phyloP scores from a whole-genome alignment of 495 filamentous ascomycete species.

The Tuber calosporum region DNA sequence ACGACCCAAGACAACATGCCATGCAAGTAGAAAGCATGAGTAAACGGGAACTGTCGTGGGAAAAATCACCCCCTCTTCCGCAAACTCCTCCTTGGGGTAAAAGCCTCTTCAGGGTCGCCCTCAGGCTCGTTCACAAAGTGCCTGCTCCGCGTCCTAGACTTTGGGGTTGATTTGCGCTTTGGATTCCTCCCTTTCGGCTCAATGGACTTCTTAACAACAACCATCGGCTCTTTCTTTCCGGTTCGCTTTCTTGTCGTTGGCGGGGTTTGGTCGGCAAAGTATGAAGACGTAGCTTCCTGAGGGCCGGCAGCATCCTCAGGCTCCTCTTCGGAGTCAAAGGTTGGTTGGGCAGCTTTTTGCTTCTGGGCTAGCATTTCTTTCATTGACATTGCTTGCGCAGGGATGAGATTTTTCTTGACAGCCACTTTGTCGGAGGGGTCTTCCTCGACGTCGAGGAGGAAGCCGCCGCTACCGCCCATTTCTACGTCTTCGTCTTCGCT shows the following conservation, averaged over 20 bases:
- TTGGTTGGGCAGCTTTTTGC: background rate
- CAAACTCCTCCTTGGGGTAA: slow-evolving; percentile 1
- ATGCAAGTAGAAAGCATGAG: background rate
- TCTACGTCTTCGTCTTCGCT: background rate
- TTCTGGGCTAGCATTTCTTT: slow-evolving; percentile 13
- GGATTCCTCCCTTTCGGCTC: slow-evolving; percentile 18
- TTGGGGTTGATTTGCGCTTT: slow-evolving; percentile 39
- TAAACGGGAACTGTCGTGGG: background rate
- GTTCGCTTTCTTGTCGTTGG: background rate
- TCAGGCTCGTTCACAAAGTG: slow-evolving; percentile 10
- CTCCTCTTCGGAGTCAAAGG: slow-evolving; percentile 5
- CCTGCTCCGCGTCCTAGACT: slow-evolving; percentile 28
- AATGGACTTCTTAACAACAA: background rate
- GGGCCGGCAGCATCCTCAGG: background rate
- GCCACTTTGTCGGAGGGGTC: background rate
- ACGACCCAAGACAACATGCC: background rate
- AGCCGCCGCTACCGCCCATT: background rate
- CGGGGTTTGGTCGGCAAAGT: slow-evolving; percentile 1
- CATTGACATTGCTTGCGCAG: slow-evolving; percentile 8
- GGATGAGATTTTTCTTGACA: background rate
- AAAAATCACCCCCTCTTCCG: background rate
- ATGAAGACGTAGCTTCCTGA: slow-evolving; percentile 8
- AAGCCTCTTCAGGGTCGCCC: background rate
- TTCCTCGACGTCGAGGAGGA: slow-evolving; percentile 22
- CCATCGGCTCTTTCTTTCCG: slow-evolving; percentile 8